phyloP scores from a whole-genome alignment of 2,329 filamentous ascomycete genomes.

The Leptographium radiaticola region DNA sequence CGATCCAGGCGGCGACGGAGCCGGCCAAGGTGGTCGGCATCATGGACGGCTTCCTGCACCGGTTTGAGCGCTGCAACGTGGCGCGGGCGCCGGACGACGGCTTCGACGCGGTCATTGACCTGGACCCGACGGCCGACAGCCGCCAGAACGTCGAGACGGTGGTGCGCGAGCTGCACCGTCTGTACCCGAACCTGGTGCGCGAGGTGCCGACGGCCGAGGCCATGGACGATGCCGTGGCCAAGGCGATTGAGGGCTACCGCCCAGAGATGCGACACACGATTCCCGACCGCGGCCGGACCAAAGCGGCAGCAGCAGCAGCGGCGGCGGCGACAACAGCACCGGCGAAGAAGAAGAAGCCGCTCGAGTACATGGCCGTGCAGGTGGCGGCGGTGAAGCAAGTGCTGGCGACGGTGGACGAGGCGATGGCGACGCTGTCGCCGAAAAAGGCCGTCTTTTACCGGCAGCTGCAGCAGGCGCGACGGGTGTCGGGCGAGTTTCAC shows the following conservation, averaged over 20 bases:
- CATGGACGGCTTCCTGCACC: slow-evolving; percentile 84
- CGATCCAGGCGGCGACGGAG: slow-evolving; percentile 74
- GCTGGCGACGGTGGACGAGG: slow-evolving; percentile 47
- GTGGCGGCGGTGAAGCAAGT: slow-evolving; percentile 29
- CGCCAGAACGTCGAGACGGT: slow-evolving; percentile 75
- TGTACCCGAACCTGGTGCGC: slow-evolving; percentile 64
- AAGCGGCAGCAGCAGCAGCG: slow-evolving; percentile 18
- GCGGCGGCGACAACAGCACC: slow-evolving; percentile 17
- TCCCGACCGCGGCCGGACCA: slow-evolving; percentile 40
- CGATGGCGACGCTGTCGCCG: slow-evolving; percentile 46
- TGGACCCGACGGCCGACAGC: slow-evolving; percentile 67
- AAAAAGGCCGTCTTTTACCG: slow-evolving; percentile 57
- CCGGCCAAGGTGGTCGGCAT: slow-evolving; percentile 67
- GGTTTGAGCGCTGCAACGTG: slow-evolving; percentile 68
- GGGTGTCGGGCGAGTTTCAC: slow-evolving; percentile 79
- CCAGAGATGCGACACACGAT: slow-evolving; percentile 67
- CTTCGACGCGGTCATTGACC: slow-evolving; percentile 75
- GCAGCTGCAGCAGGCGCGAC: slow-evolving; percentile 57
- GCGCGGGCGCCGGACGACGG: slow-evolving; percentile 58
- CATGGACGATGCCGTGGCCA: slow-evolving; percentile 67
- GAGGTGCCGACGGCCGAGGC: slow-evolving; percentile 58
- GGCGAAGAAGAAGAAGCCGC: slow-evolving; percentile 29
- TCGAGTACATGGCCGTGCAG: slow-evolving; percentile 45
- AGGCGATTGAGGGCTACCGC: slow-evolving; percentile 62
- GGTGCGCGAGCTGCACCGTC: slow-evolving; percentile 55